phyloP scores from a whole-genome alignment of 2,329 filamentous ascomycete species.

The Colletotrichum destructivum region DNA sequence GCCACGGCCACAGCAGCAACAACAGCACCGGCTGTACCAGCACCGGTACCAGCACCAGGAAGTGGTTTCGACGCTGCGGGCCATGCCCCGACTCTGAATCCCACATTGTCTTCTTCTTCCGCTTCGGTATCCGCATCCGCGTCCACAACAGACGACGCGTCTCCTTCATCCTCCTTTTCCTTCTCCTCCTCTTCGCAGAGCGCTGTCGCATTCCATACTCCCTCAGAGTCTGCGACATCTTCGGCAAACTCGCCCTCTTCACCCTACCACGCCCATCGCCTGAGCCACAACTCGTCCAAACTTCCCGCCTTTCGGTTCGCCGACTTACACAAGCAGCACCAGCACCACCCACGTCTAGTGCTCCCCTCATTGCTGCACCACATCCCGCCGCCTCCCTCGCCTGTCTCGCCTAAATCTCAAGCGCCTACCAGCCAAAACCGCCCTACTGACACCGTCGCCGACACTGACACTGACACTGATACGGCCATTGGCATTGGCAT shows the following conservation, averaged over 20 bases:
- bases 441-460: slow-evolving; percentile 29
- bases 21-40: slow-evolving; percentile 21
- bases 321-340: slow-evolving; percentile 60
- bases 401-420: slow-evolving; percentile 54
- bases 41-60: slow-evolving; percentile 15
- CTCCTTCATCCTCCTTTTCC: slow-evolving; percentile 36
- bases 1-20: slow-evolving; percentile 30
- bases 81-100: slow-evolving; percentile 39
- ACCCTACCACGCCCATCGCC: slow-evolving; percentile 62
- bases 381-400: slow-evolving; percentile 58
- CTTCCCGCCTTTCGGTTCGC: slow-evolving; percentile 69
- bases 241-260: slow-evolving; percentile 42
- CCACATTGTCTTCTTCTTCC: slow-evolving; percentile 41
- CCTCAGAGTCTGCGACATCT: slow-evolving; percentile 23
- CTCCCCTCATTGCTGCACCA: slow-evolving; percentile 52
- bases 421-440: slow-evolving; percentile 46
- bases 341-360: slow-evolving; percentile 42
- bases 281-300: slow-evolving; percentile 69
- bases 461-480: slow-evolving; percentile 6
- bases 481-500: slow-evolving; percentile 17
- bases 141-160: slow-evolving; percentile 30
- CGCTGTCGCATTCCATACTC: slow-evolving; percentile 31
- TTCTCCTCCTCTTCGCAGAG: slow-evolving; percentile 33
- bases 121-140: slow-evolving; percentile 33
- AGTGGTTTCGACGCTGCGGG: slow-evolving; percentile 41